Conservation (phyloP, 2,329 filamentous ascomycete species). For the Diaporthe citri region DNA sequence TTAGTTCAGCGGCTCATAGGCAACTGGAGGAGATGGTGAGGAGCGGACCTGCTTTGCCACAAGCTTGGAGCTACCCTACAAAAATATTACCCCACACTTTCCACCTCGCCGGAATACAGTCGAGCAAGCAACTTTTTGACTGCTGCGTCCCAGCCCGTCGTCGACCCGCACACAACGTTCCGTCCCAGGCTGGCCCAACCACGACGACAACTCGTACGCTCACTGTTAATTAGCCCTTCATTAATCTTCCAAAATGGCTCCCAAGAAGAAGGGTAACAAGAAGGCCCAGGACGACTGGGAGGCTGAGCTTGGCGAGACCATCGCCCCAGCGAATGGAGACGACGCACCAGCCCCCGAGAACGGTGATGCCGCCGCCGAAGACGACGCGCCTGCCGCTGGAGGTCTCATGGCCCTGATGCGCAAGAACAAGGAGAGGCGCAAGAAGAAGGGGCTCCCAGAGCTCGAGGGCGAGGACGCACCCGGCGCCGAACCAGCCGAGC, state of each 20-base stretch:
- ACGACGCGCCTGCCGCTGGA: constrained; percentile 66
- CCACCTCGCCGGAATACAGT: background rate
- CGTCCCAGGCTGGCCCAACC: constrained; percentile 9
- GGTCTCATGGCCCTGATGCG: constrained; percentile 84
- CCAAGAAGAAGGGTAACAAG: constrained; percentile 91
- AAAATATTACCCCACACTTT: constrained; percentile 39
- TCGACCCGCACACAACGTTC: background rate
- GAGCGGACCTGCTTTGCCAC: background rate
- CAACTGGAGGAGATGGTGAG: background rate
- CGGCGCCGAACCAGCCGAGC: constrained; percentile 53
- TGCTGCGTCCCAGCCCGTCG: background rate
- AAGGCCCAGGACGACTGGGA: constrained; percentile 96
- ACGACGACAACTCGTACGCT: background rate
- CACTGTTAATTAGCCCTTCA: background rate
- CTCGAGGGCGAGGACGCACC: constrained; percentile 75
- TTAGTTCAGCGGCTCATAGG: background rate
- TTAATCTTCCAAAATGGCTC: constrained; percentile 74
- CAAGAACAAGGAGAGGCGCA: constrained; percentile 87
- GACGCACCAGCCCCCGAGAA: constrained; percentile 60
- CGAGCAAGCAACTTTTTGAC: constrained; percentile 4
- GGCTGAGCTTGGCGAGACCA: constrained; percentile 85
- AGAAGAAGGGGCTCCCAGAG: constrained; percentile 85
- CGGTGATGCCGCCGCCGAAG: constrained; percentile 64
- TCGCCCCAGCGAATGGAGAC: constrained; percentile 67
- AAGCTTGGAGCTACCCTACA: constrained; percentile 21